A percentile compares a stretch with the other conserved stretches of the same genome.
Conservation (phyloP, 257 asterid genomes). For the Nicotiana tabacum region DNA sequence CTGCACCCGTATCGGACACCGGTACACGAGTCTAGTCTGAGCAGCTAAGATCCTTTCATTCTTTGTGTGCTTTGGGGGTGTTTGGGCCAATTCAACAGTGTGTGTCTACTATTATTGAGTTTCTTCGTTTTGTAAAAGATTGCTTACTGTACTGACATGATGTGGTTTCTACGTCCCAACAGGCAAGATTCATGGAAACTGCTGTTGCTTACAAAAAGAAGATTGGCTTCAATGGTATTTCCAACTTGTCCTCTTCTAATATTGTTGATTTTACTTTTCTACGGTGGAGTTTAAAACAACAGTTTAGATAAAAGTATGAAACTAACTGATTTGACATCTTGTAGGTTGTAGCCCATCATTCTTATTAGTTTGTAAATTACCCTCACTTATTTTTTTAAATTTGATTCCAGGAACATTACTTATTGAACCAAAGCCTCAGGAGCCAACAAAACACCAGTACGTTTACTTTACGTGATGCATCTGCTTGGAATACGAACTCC, state of each 20-base stretch:
- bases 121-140: not conserved
- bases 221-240: slow-evolving; percentile 91
- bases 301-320: not conserved
- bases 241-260: not conserved
- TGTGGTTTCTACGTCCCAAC: slow-evolving; percentile 13
- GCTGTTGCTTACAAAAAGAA: slow-evolving; percentile 95
- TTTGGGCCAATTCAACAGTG: not conserved
- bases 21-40: no score
- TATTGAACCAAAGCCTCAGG: slow-evolving; percentile 99
- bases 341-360: not conserved
- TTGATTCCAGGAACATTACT: slow-evolving; percentile 71
- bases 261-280: not conserved
- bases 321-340: not conserved
- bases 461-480: slow-evolving; percentile 5
- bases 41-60: not conserved
- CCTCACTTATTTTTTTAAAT: not conserved
- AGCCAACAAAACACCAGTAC: slow-evolving; percentile 96
- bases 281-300: not conserved
- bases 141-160: not conserved
- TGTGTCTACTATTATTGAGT: not conserved
- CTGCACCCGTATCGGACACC: no score
- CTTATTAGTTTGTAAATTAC: not conserved
- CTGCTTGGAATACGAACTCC: not conserved
- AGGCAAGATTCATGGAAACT: slow-evolving; percentile 92
- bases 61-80: not conserved